Evolutionary conservation across 1,284 basidiomycete species (phyloP), one percentile per base, ranked within the genome.

Genomic region (Bjerkandera adusta): DNA sequence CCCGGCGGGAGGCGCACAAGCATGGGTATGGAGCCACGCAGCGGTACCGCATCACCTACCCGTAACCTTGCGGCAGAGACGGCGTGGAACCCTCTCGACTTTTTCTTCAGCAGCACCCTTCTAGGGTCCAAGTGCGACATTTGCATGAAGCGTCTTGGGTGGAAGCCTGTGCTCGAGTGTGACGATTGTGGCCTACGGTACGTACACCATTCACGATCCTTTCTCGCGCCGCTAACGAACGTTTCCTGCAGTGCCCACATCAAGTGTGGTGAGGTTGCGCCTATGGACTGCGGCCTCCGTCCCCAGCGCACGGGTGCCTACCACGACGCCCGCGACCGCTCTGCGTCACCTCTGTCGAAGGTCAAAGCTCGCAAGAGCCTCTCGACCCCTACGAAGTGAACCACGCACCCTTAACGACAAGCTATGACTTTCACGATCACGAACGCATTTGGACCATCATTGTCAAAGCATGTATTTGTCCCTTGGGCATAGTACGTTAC

Each of bases 121-220:
- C 62, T 88, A 25, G 78, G 79, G 2, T 75, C 81, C 35, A 92
- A 87, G 61, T 95, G 92, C 59, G 87, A 89, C 61, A 71, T 92
- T 7, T 95, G 92, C 59, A 60, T 64, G 39, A 94, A 92, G 72
- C 71, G 87, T 40, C 72, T 95, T 37, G 90, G 91, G 12, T 86
- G 86, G 81, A 91, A 92, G 60, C 83, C 89, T 16, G 80, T 87
- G 24, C 67, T 95, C 24, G 83, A 90, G 58, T 95, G 92, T 63
- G 92, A 96, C 64, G 92, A 95, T 66, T 96, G 92, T 67, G 80
- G 82, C 16, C 62, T 86, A 53, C 72, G 78, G 83, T 87, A 50
- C 48, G 76, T 67, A 12, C n/a, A n/a, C n/a, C n/a, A n/a, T n/a
- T 35, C 50, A 4, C 27, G 11, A 44, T 41, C 13, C n/a, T 25